phyloP scores from a whole-genome alignment of 331 rosid genomes.

The Rhamnella rubrinervis region DNA sequence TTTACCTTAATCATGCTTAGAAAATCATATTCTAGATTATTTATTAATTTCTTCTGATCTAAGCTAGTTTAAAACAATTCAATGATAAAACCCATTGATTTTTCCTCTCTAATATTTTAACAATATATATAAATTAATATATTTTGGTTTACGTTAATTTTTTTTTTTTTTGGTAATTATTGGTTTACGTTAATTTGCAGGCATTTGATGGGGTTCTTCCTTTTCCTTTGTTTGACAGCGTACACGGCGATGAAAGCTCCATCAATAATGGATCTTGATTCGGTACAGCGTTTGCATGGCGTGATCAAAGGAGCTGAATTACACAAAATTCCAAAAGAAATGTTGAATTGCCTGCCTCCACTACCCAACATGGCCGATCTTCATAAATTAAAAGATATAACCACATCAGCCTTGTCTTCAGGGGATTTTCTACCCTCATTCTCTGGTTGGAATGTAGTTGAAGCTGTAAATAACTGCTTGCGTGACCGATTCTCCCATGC shows the following conservation, averaged over 20 bases:
- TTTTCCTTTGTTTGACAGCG: conserved; percentile 55
- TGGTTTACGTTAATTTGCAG: conserved; percentile 29
- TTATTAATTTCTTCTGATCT: too few species aligned
- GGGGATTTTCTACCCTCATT: conserved; percentile 38
- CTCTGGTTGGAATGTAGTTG: conserved; percentile 34
- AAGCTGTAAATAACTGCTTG: conserved; percentile 47
- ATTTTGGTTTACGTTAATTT: conserved; percentile 1
- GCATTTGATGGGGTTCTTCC: conserved; percentile 75
- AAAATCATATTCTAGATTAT: too few species aligned
- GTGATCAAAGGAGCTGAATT: conserved; percentile 37
- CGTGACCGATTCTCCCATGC: conserved; percentile 29
- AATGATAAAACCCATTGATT: too few species aligned
- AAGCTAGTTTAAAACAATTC: too few species aligned
- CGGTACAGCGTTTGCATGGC: conserved; percentile 37
- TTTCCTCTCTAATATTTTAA: too few species aligned
- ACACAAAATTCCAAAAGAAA: conserved; percentile 40
- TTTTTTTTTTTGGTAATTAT: too few species aligned
- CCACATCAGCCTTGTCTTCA: conserved; percentile 31
- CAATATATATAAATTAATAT: too few species aligned
- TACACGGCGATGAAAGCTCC: conserved; percentile 52
- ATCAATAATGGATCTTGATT: conserved; percentile 35
- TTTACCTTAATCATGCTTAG: background rate
- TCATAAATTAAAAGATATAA: conserved; percentile 27
- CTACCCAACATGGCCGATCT: conserved; percentile 39
- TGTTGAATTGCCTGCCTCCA: conserved; percentile 48